phyloP scores from a whole-genome alignment of 192 early-diverging fungal genomes.

The Spizellomyces sp. region DNA sequence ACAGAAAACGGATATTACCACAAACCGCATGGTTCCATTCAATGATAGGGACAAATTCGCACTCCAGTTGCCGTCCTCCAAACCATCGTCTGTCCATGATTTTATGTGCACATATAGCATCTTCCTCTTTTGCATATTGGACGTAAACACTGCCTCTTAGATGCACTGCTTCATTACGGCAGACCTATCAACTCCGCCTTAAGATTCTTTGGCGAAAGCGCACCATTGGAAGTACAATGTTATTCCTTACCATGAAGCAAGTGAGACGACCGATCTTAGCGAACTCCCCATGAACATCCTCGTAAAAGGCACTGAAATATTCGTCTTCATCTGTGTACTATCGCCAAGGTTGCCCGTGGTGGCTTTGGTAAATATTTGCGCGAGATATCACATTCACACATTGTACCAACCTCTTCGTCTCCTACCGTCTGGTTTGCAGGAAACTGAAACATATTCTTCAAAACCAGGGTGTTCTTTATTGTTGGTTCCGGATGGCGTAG shows the following conservation, averaged over 20 bases:
- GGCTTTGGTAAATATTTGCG: too few species aligned
- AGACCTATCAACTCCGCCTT: neutral
- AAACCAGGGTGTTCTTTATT: neutral
- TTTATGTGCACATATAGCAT: neutral
- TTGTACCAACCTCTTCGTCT: too few species aligned
- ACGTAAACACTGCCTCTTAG: neutral
- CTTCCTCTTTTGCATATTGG: neutral
- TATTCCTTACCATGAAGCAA: neutral
- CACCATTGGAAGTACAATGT: too few species aligned
- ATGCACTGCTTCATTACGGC: neutral
- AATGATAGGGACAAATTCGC: neutral
- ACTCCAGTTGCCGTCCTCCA: neutral
- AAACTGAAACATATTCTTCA: neutral
- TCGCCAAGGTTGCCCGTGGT: too few species aligned
- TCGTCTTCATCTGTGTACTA: too few species aligned
- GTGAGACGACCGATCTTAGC: neutral
- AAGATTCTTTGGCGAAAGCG: too few species aligned
- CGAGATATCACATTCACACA: too few species aligned
- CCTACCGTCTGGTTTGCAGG: neutral
- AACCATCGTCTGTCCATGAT: neutral
- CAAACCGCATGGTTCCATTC: neutral
- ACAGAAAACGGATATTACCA: neutral
- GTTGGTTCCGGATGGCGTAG: neutral
- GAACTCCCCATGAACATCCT: neutral
- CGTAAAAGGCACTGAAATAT: neutral